A percentile compares a stretch with the other conserved stretches of the same genome.
Evolutionary conservation across 2,329 filamentous ascomycete genomes (phyloP).

Genomic region (Xylariaceae sp.): DNA sequence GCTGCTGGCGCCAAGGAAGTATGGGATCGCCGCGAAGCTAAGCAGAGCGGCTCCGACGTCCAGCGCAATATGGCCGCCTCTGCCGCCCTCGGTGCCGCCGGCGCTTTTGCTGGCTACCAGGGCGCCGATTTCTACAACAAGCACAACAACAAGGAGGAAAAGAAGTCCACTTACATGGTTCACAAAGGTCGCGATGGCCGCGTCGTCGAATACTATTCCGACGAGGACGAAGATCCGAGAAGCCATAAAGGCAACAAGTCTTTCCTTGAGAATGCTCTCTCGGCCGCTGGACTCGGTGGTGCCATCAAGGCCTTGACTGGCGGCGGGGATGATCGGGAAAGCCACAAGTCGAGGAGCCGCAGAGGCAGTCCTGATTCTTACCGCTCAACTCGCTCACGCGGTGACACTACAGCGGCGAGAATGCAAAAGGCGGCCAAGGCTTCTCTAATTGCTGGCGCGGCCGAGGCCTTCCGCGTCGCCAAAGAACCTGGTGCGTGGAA

Average conservation of each 20-base stretch:
- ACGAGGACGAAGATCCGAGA: conserved; percentile 53
- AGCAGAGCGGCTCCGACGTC: conserved; percentile 46
- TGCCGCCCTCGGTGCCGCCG: conserved; percentile 61
- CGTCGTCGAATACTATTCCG: conserved; percentile 53
- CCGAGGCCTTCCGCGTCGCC: conserved; percentile 86
- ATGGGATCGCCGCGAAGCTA: conserved; percentile 61
- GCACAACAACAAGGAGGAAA: conserved; percentile 52
- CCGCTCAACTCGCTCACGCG: conserved; percentile 49
- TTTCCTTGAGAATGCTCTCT: conserved; percentile 61
- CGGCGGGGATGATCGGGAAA: conserved; percentile 44
- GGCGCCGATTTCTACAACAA: conserved; percentile 64
- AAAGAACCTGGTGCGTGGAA: conserved; percentile 88
- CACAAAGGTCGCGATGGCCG: conserved; percentile 55
- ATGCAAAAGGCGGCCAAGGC: conserved; percentile 87
- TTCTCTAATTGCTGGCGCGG: conserved; percentile 82
- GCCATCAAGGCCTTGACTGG: conserved; percentile 60
- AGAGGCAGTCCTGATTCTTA: conserved; percentile 49
- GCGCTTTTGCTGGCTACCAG: conserved; percentile 62
- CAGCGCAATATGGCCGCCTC: conserved; percentile 59
- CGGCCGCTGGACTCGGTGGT: conserved; percentile 59
- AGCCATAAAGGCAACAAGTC: conserved; percentile 62
- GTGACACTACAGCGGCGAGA: conserved; percentile 48
- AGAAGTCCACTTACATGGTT: conserved; percentile 51
- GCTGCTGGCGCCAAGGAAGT: conserved; percentile 66
- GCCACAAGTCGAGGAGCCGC: conserved; percentile 36